These are phyloP conservation scores for Solanum habrochaites DNA, from an alignment of 257 asterid species.

Conservation along the genomic window DNA sequence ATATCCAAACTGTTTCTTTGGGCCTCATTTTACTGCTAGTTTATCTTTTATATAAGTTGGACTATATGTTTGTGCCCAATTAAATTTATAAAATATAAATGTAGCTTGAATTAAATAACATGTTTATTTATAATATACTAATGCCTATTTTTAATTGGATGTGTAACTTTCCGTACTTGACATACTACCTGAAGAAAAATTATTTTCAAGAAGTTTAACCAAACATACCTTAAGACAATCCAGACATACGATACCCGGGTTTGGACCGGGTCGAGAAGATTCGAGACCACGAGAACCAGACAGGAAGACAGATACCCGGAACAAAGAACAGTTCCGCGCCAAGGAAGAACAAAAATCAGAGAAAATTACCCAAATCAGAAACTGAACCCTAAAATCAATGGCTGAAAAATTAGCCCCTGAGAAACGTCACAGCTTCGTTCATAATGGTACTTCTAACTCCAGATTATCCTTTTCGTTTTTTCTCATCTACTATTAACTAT, in stretches of 20 bases:
- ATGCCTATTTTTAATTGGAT: not conserved
- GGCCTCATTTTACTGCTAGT: not conserved
- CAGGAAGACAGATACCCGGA: not conserved
- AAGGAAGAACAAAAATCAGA: not conserved
- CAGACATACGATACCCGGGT: not conserved
- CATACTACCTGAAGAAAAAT: not conserved
- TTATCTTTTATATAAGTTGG: not conserved
- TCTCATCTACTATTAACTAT: not conserved
- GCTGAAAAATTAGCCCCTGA: constrained; percentile 87
- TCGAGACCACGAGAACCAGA: not conserved
- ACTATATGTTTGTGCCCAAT: not conserved
- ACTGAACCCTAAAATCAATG: constrained; percentile 23
- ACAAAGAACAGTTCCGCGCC: not conserved
- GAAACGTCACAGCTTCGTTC: constrained; percentile 54
- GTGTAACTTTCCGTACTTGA: not conserved
- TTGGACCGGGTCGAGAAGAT: not conserved
- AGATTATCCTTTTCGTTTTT: not conserved
- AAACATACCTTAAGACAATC: not conserved
- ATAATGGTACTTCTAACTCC: constrained; percentile 37
- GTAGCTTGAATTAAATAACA: not conserved
- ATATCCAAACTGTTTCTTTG: not conserved
- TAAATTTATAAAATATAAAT: not conserved
- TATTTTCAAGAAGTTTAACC: not conserved
- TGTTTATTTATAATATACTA: too few relatives aligned
- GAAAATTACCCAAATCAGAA: not conserved